These are phyloP conservation scores for Podaxis sp. DNA, from an alignment of 768 basidiomycete genomes.

Conservation along the genomic window DNA sequence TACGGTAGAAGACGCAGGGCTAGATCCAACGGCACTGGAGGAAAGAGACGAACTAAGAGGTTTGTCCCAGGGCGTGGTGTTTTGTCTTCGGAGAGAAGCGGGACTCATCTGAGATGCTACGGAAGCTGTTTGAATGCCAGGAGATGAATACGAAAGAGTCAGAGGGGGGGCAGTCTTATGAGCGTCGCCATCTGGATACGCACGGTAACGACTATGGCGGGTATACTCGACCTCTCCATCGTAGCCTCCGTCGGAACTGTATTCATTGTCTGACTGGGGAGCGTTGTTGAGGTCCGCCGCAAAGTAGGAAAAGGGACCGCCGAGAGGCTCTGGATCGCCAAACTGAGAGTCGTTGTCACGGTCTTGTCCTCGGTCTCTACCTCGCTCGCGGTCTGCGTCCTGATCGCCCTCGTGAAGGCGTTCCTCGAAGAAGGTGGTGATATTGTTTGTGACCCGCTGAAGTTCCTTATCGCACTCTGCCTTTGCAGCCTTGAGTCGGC, in stretches of 20 bases:
- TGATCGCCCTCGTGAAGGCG: conserved; percentile 77
- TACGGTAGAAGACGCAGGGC: conserved; percentile 59
- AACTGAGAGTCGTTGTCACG: conserved; percentile 58
- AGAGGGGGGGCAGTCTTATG: conserved; percentile 37
- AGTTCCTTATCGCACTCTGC: conserved; percentile 96
- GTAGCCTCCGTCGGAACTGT: conserved; percentile 80
- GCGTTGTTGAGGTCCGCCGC: conserved; percentile 55
- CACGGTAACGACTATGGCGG: conserved; percentile 75
- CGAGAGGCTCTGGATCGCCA: conserved; percentile 54
- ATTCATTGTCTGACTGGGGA: conserved; percentile 62
- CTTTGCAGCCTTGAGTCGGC: conserved; percentile 92
- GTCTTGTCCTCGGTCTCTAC: conserved; percentile 50
- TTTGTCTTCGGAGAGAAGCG: conserved; percentile 65
- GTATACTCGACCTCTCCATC: conserved; percentile 72
- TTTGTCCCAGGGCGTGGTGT: conserved; percentile 66
- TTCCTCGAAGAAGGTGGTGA: conserved; percentile 94
- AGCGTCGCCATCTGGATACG: conserved; percentile 52
- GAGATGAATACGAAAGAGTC: conserved; percentile 55
- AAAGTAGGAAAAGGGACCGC: conserved; percentile 62
- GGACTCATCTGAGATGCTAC: conserved; percentile 67
- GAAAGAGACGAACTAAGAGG: conserved; percentile 55
- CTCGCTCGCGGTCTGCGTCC: conserved; percentile 62
- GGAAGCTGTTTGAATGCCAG: conserved; percentile 63
- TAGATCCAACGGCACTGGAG: conserved; percentile 55
- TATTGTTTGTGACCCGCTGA: conserved; percentile 88